These are phyloP conservation scores for Xeromyces bisporus DNA, from an alignment of 495 filamentous ascomycete species.

Conservation along the genomic window DNA sequence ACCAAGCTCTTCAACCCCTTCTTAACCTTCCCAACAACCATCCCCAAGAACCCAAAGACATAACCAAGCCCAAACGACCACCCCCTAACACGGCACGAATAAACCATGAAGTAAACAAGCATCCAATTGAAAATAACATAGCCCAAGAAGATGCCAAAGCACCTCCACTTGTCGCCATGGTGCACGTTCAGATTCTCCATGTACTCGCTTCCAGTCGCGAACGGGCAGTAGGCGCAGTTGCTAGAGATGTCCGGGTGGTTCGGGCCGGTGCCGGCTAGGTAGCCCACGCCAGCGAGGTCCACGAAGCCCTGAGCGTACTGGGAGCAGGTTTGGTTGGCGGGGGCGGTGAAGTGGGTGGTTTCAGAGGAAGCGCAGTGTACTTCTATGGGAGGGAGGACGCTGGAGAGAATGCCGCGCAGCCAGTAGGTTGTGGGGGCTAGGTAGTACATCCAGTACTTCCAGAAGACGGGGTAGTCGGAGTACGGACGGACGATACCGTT, in stretches of 20 bases:
- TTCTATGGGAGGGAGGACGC: constrained; percentile 34
- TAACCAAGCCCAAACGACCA: constrained; percentile 57
- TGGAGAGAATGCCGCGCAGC: constrained; percentile 56
- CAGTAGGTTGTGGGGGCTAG: constrained; percentile 54
- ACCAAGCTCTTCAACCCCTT: constrained; percentile 18
- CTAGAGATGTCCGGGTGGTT: constrained; percentile 36
- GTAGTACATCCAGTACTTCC: constrained; percentile 68
- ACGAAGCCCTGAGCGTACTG: constrained; percentile 44
- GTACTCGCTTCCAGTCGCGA: constrained; percentile 46
- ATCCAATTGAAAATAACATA: constrained; percentile 65
- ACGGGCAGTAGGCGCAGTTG: constrained; percentile 65
- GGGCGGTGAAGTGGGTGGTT: constrained; percentile 48
- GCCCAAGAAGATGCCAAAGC: constrained; percentile 63
- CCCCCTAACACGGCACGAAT: constrained; percentile 52
- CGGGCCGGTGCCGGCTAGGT: too few species aligned
- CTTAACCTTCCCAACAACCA: constrained; percentile 26
- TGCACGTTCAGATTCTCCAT: constrained; percentile 49
- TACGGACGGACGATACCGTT: constrained; percentile 58
- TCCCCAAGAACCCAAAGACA: constrained; percentile 34
- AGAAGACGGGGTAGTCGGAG: constrained; percentile 45
- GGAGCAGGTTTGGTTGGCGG: constrained; percentile 43
- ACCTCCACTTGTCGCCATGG: constrained; percentile 47
- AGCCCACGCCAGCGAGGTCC: constrained; percentile 29
- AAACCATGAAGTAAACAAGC: constrained; percentile 76
- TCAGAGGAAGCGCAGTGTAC: constrained; percentile 43